Base-by-base conservation (phyloP, 352 stramenopile species). In the Plasmopara viticola region DNA sequence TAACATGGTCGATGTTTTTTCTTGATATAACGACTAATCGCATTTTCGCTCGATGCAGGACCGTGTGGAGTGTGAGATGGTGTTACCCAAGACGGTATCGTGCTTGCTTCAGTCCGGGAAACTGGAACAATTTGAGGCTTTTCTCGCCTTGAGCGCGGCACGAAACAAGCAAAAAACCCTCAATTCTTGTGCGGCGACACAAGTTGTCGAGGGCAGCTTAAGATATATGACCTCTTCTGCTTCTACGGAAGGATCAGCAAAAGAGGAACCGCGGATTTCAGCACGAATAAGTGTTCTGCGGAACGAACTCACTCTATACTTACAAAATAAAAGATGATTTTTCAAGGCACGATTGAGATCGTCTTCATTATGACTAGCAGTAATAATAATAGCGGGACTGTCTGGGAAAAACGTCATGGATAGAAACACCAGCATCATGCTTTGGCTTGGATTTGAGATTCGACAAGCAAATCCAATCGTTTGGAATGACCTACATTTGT, bases 81-180 rank as follows among this genome's bases (percentile, higher is more conserved):
- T 62, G 1, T 17, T 57, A 29, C 38, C 38, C 0, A 57, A 62
- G n/a, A 41, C 44, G 29, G 38, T 49, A 9, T 53, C 65, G 8
- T 60, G 48, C 14, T 59, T 68, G 28, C 51, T 66, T 18, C 43
- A 66, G n/a, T 74, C 63, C 52, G 65, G 65, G 14, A 52, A 62
- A 13, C 44, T 70, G 30, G 65, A 74, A 38, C 44, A 51, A 14
- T 66, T 60, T 30, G 65, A 74, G 38, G 39, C 54, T 33, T 59
- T 70, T 35, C 49, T 70, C 12, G 7, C 58, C 17, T 20, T 15
- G 17, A 45, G 2, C 10, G 45, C 60, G 9, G 52, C 55, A 40
- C 51, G 51, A 18, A 68, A 72, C 37, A 55, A 60, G 30, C 48
- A 58, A 25, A 48, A 60, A 0, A 10, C 12, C 9, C 6, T 68